Conservation (phyloP, 441 rosid genomes). For the Gossypium trilobum region DNA sequence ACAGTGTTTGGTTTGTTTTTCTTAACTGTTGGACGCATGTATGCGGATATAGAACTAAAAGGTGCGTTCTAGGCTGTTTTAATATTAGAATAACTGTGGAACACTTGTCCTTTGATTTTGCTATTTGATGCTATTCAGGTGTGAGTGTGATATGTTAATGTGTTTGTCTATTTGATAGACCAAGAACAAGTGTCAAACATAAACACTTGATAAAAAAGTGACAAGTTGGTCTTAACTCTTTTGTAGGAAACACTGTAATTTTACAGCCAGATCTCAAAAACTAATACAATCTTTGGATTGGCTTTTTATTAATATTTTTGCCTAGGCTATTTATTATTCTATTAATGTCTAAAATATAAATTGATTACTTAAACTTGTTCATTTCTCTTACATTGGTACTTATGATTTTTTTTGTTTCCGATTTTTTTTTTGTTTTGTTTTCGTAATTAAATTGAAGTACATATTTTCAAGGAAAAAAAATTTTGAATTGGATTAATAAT, state of each 20-base stretch:
- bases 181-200: background rate
- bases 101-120: background rate
- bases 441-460: background rate
- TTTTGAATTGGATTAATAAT: too few species aligned
- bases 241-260: background rate
- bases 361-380: too few species aligned
- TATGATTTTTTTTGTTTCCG: too few species aligned
- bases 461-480: background rate
- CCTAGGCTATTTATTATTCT: too few species aligned
- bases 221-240: background rate
- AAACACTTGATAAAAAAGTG: background rate
- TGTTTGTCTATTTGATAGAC: background rate
- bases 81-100: slow-evolving; percentile 24
- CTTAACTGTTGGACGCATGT: slow-evolving; percentile 18
- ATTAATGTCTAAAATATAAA: too few species aligned
- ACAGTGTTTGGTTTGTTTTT: slow-evolving; percentile 25
- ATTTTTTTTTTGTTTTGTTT: too few species aligned
- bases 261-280: background rate
- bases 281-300: background rate
- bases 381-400: too few species aligned
- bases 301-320: background rate
- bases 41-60: slow-evolving; percentile 17
- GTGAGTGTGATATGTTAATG: background rate
- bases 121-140: background rate
- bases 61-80: slow-evolving; percentile 20